Base-by-base conservation (phyloP, 108 stramenopile genomes). In the Poteriospumella lacustris region DNA sequence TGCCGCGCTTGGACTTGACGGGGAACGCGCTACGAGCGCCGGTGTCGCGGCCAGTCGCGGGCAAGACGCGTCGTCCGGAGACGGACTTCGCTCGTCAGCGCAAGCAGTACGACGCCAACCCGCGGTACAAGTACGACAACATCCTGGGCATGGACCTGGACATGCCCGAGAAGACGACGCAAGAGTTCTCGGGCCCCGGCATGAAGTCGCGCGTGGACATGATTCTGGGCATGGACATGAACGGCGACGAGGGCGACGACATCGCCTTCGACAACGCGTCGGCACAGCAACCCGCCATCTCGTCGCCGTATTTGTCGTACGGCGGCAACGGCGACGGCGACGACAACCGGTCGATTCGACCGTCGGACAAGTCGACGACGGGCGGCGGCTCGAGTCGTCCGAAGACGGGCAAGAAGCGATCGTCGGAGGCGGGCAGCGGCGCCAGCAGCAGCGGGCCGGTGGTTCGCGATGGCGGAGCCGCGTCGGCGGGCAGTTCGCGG, bases 61-160 rank as follows among this genome's bases (percentile, higher is more conserved):
- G 58, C 33, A 85, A 89, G 29, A 44, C 76, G 1, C 80, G 81
- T 43, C 81, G 91, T 34, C 91, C 91, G 3, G 92, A 93, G 83
- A 90, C 91, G 24, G 89, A 90, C 44, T 89, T 88, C 73, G 81
- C 89, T n/a, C 83, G 85, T n/a, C 87, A 88, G 33, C 60, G 91
- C 43, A 89, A 85, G 70, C 80, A 80, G 75, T 86, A 84, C 58
- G 92, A 93, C 72, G 70, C 84, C 5, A 90, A 92, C 79, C 82
- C 90, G 19, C 81, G 91, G 38, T 92, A 87, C 79, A 85, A 68
- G n/a, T 5, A 68, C 28, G 90, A 92, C 58, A 87, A 93, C 73
- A 79, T 92, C 44, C 76, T 89, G 1, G 83, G 82, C 44, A 86
- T 90, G 36, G 91, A 93, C 5, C 77, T 93, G 44, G 90, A 88